Base-by-base conservation (phyloP, 176 grass and related monocot genomes). In the Musa acuminata region DNA sequence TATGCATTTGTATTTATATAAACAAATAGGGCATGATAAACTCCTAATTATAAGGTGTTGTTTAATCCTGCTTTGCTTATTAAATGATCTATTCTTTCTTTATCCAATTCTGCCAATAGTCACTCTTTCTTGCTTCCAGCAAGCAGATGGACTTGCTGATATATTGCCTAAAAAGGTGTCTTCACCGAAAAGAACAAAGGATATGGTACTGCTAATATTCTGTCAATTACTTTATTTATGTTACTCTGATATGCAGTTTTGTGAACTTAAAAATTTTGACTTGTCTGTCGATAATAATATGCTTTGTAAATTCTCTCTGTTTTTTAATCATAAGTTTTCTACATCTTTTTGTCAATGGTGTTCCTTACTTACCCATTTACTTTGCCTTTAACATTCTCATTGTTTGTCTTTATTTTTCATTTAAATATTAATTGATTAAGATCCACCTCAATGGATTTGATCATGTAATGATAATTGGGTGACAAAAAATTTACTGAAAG, bases 121-220 rank as follows among this genome's bases (percentile, higher is more conserved):
- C 22, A 22, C 22, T 53, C 20, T 73, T 63, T 77, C 84, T 84
- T 58, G 50, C 58, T 78, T 82, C 26, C 76, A 92, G 87, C 85
- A 97, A 90, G 85, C 89, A 82, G 89, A 88, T 85, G 87, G 51
- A 62, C 62, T 83, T 22, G 22, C 22, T 87, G 73, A 83, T 62
- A 49, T 80, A 81, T 26, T 17, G 53, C 64, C 53, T 54, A 52
- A 57, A 64, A 72, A 67, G 19, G 1, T 25, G 19, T 81, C 89
- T 73, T 74, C 80, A 57, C 62, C 70, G 72, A 87, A 90, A 74
- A 74, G 51, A 57, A 17, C 72, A 19, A 74, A 57, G 11, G 72
- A 74, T 19, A 55, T 11, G 24, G 53, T 67, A 12, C 12, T 65
- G 35, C 16, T 10, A 69, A 49, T 17, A 48, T 69, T 19, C 66